phyloP scores from a whole-genome alignment of 208 protist species.

The Leishmania amazonensis region DNA sequence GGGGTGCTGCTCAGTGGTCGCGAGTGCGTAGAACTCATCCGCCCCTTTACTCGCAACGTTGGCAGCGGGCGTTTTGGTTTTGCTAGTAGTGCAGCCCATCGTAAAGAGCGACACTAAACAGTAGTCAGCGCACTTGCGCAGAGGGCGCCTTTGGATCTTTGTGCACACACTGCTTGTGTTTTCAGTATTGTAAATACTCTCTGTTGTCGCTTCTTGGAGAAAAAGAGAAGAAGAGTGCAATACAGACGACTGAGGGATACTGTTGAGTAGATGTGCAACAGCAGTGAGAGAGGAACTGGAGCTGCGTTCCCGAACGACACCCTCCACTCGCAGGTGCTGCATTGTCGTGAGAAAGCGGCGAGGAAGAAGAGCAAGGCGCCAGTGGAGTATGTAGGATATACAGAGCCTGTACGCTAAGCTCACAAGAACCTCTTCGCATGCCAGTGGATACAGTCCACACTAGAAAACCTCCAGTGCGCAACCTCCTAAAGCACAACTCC shows the following conservation, averaged over 20 bases:
- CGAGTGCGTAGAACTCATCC: constrained; percentile 57
- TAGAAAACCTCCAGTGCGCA: no score
- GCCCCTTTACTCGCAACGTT: constrained; percentile 25
- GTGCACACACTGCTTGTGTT: neutral
- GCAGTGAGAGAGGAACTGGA: neutral
- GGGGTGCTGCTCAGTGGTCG: constrained; percentile 50
- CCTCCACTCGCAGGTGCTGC: neutral
- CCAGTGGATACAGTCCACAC: no score
- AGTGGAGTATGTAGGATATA: no score
- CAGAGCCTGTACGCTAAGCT: no score
- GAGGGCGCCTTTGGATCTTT: no score
- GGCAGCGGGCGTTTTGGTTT: constrained; percentile 39
- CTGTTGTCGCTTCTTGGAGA: neutral
- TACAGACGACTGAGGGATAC: neutral
- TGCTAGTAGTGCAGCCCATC: constrained; percentile 77
- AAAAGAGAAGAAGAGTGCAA: neutral
- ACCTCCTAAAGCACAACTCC: no score
- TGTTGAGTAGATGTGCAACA: neutral
- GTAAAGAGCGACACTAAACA: neutral
- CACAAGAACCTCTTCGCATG: no score
- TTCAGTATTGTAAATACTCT: neutral
- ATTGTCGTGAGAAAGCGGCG: neutral
- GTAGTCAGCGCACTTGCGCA: neutral
- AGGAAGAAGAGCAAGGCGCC: neutral
- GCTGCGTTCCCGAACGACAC: neutral